Evolutionary conservation across 73 alveolate species (phyloP).

Genomic region (Tetrahymena malaccensis): DNA sequence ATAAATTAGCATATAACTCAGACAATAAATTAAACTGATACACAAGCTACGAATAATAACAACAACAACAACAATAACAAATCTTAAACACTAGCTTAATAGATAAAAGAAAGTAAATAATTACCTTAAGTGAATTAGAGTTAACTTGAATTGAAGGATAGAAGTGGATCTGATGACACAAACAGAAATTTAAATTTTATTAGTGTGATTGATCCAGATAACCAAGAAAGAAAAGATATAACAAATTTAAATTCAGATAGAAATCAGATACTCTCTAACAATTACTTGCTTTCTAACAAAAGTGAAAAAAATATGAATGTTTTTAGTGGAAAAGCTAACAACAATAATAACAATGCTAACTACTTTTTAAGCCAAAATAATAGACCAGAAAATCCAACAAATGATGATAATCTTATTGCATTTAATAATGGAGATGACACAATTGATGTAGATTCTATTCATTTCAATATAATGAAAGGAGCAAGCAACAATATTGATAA

Average conservation of each 20-base stretch:
- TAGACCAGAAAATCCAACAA: not conserved
- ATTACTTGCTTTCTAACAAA: not conserved
- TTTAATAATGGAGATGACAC: not conserved
- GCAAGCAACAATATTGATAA: too few relatives aligned
- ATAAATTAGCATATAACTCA: not conserved
- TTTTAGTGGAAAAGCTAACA: not conserved
- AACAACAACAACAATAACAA: too few relatives aligned
- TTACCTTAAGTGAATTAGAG: too few relatives aligned
- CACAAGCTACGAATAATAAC: not conserved
- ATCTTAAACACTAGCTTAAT: not conserved
- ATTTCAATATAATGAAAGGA: not conserved
- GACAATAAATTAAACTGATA: not conserved
- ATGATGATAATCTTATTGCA: not conserved
- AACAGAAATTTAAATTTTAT: not conserved
- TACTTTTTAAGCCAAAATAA: not conserved
- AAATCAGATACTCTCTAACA: not conserved
- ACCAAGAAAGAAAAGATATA: not conserved
- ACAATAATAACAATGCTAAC: not conserved
- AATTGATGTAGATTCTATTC: not conserved
- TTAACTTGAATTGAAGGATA: too few relatives aligned
- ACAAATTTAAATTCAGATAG: not conserved
- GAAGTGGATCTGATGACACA: not conserved
- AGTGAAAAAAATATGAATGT: not conserved
- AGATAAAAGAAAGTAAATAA: not conserved
- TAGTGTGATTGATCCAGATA: not conserved